These are phyloP conservation scores for Kazachstania psychrophila DNA, from an alignment of 805 yeast genomes.

Conservation along the genomic window DNA sequence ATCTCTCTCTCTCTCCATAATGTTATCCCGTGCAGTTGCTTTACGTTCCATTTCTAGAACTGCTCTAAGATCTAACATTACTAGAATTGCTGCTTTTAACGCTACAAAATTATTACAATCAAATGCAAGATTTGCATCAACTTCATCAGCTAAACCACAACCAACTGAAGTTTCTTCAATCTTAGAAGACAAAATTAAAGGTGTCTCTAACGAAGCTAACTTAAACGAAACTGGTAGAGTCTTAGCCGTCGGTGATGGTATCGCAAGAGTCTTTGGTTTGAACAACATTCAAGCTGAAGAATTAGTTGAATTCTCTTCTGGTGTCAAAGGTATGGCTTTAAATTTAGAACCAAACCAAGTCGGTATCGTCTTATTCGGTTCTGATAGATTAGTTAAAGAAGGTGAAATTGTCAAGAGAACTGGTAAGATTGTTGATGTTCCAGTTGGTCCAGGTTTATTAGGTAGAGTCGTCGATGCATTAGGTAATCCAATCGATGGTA, in stretches of 20 bases:
- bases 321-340: conserved; percentile 99
- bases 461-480: conserved; percentile 99
- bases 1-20: conserved; percentile 25
- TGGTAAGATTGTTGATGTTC: conserved; percentile 98
- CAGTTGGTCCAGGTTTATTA: conserved; percentile 94
- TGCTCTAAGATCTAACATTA: conserved; percentile 58
- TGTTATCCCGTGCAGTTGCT: conserved; percentile 81
- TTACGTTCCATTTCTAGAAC: conserved; percentile 79
- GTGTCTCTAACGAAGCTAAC: conserved; percentile 95
- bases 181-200: conserved; percentile 98
- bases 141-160: conserved; percentile 75
- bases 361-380: conserved; percentile 99
- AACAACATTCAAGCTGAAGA: conserved; percentile 99
- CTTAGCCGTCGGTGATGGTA: conserved; percentile 99
- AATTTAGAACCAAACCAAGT: conserved; percentile 99
- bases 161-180: conserved; percentile 99
- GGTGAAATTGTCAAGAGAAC: conserved; percentile 99
- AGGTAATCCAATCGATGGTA: conserved; percentile 99
- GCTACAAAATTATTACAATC: conserved; percentile 34
- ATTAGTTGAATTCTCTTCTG: conserved; percentile 97
- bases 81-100: conserved; percentile 53
- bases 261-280: conserved; percentile 99
- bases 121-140: conserved; percentile 62
- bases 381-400: conserved; percentile 96
- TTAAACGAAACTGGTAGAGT: conserved; percentile 99